Evolutionary conservation across 257 asterid genomes (phyloP), one percentile per base, ranked within the genome.

Genomic region (Mitragyna speciosa): DNA sequence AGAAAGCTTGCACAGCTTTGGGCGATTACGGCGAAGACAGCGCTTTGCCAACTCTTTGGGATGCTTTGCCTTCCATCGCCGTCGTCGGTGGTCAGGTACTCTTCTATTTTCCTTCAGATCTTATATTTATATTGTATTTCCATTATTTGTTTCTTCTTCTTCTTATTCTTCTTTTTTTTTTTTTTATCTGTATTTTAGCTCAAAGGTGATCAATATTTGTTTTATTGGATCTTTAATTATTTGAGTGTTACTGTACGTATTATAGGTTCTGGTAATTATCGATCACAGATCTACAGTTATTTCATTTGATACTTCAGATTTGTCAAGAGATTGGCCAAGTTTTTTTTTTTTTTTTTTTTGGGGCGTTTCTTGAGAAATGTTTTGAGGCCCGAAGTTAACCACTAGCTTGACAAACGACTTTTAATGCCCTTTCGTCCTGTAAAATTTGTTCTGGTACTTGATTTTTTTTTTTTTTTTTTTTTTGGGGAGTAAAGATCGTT

Each of bases 51-150:
- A 93, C 98, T 76, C 97, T 94, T 26, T 94, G 98, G 98, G 98
- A 94, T 71, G 97, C 98, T 36, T 87, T 94, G 84, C 97, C 97
- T 65, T 92, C 98, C 72, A 92, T 94, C 69, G 98, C 98, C 83
- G 97, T 92, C 85, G 97, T 94, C 84, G 98, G 97, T 70, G 98
- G 98, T 28, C 98, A 92, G 98, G 98, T 94, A n/a, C 24, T 15
- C 30, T 45, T 20, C 39, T 36, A 6, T 4, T 17, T 33, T 17
- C 76, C 11, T 26, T 75, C 43, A 61, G 69, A 80, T 80, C 84
- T 70, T 75, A 36, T 45, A 75, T 59, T 12, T 26, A 22, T 47
- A 36, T 61, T 0, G 0, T 41, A 28, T 59, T 28, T 14, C 6
- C 3, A 14, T 20, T 4, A 2, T 0, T 36, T 20, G 2, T 66